phyloP scores from a whole-genome alignment of 139 green algal species.

The Chlorella sp. region DNA sequence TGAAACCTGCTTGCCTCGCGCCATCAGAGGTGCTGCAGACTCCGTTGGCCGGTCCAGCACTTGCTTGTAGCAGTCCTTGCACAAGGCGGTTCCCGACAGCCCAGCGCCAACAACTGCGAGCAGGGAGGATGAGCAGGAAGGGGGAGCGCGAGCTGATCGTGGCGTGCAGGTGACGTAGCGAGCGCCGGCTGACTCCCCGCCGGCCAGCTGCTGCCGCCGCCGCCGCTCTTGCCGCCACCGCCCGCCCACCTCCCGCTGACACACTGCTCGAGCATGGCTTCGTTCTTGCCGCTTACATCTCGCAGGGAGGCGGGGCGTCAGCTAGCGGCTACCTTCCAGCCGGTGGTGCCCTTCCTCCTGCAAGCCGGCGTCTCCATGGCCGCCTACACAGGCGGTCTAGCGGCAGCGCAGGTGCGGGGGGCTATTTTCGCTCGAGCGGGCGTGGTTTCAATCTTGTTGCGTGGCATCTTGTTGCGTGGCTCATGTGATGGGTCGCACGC shows the following conservation, averaged over 20 bases:
- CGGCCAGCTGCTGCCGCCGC: background rate
- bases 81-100: too few species aligned
- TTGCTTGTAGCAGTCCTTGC: too few species aligned
- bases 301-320: constrained; percentile 2
- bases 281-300: background rate
- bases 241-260: constrained; percentile 3
- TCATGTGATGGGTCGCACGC: too few species aligned
- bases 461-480: too few species aligned
- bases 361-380: constrained; percentile 37
- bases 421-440: too few species aligned
- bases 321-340: constrained; percentile 24
- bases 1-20: too few species aligned
- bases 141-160: background rate
- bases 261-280: background rate
- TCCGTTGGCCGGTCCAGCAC: too few species aligned
- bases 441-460: too few species aligned
- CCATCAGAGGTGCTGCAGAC: too few species aligned
- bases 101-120: background rate
- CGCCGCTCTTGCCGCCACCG: background rate
- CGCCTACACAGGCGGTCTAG: constrained; percentile 42
- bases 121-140: background rate
- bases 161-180: background rate
- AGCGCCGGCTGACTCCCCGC: background rate
- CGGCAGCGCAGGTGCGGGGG: constrained; percentile 28
- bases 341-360: constrained; percentile 37